Conservation (phyloP, 2,329 filamentous ascomycete species). For the Incumbomyces lentus region DNA sequence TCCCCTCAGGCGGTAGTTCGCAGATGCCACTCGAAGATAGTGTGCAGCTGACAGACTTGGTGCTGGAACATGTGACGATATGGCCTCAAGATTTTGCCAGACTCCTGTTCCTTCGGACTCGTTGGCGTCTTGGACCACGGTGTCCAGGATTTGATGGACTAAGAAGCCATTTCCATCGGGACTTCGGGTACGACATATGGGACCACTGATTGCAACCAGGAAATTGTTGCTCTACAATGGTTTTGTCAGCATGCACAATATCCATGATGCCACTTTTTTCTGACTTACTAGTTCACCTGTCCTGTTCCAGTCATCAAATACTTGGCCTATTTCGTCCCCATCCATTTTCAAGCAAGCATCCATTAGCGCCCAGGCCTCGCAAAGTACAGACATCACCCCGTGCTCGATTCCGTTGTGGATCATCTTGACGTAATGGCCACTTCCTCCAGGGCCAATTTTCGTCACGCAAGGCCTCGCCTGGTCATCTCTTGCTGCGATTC, state of each 20-base stretch:
- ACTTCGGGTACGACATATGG: slow-evolving; percentile 44
- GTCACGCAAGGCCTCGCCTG: slow-evolving; percentile 51
- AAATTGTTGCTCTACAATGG: slow-evolving; percentile 40
- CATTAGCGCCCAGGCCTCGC: slow-evolving; percentile 57
- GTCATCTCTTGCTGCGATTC: slow-evolving; percentile 51
- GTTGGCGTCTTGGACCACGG: slow-evolving; percentile 60
- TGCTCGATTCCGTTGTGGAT: slow-evolving; percentile 66
- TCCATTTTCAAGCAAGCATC: slow-evolving; percentile 46
- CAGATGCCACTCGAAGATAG: slow-evolving; percentile 53
- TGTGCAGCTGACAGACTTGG: slow-evolving; percentile 54
- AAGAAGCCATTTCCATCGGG: slow-evolving; percentile 36
- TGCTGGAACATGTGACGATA: slow-evolving; percentile 51
- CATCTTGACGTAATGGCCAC: slow-evolving; percentile 67
- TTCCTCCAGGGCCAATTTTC: slow-evolving; percentile 50
- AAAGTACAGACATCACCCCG: slow-evolving; percentile 55
- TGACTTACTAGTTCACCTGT: slow-evolving; percentile 31
- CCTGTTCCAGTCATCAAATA: slow-evolving; percentile 52
- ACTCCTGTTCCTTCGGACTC: slow-evolving; percentile 57
- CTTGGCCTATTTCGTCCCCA: slow-evolving; percentile 50
- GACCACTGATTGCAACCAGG: slow-evolving; percentile 51
- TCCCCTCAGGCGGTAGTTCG: slow-evolving; percentile 47
- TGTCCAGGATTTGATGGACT: slow-evolving; percentile 54
- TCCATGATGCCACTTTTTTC: slow-evolving; percentile 25
- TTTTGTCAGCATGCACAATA: not conserved
- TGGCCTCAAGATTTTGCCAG: slow-evolving; percentile 55